Evolutionary conservation across 2,329 filamentous ascomycete species (phyloP), one percentile per base, ranked within the genome.

Genomic region (Trichocomaceae sp.): DNA sequence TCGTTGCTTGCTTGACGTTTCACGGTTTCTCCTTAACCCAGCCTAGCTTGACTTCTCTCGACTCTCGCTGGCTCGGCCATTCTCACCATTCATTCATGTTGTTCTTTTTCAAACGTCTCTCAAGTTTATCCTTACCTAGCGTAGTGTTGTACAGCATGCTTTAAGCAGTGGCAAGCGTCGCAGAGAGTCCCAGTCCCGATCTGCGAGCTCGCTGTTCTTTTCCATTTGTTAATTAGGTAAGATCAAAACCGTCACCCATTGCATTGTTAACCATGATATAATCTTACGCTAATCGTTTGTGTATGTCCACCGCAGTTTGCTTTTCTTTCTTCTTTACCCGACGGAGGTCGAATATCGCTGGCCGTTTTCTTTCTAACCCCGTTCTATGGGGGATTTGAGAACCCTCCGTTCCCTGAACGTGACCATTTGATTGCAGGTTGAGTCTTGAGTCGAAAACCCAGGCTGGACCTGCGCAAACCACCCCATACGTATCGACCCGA

Each of bases 301-400:
- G 41, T 29, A 29, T 35, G 31, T 15, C 23, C 26, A 17, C 26
- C 39, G 37, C 51, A 53, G 51, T 53, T 53, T 33, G 15, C 29
- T 45, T 52, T 20, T 10, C 17, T 22, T 37, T 35, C 50, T 26
- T 26, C 26, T 29, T 29, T 35, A 19, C 10, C 15, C 47, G 26
- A 53, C 51, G 51, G 50, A 47, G n/a, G 44, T 53, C 44, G 51
- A 46, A 47, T 53, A 47, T 31, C 51, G 51, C 51, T 47, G 51
- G 51, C 47, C 51, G 51, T 41, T 42, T n/a, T 42, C 13, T 17
- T 39, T 52, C 29, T 8, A 19, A 29, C 44, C 47, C 44, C 50
- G 50, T 47, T 47, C 17, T 41, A 22, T 39, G 17, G 45, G 44
- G 44, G 35, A 35, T 26, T 45, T 26, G 23, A 53, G 9, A 41